Base-by-base conservation (phyloP, 306 rosid genomes). In the Medicago arabica region DNA sequence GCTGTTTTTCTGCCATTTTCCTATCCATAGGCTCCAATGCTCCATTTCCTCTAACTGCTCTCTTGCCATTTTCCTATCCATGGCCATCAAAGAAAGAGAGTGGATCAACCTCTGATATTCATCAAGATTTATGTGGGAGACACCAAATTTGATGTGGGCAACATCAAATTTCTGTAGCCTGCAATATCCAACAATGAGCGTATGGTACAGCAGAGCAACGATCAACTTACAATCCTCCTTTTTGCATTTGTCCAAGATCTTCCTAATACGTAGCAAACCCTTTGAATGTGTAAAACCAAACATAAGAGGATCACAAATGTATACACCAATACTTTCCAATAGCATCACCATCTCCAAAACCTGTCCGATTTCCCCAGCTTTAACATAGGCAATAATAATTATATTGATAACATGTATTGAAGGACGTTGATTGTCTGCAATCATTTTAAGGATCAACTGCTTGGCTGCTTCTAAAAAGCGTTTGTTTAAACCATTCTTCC, bases 311-410 rank as follows among this genome's bases (percentile, higher is more conserved):
- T 55, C 0, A 55, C 14, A 55, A 55, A 11, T 18, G 31, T 19
- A 18, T 9, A 55, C 19, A 55, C 31, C 61, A 18, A 8, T 55
- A 19, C 61, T 54, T 18, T 54, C 61, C 61, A 17, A 54, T 9
- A 18, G 61, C 61, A 54, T 18, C 28, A 54, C 28, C 61, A 54
- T 54, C 61, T 54, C 61, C 31, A 54, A 54, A 54, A 25, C 61
- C 18, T 54, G 61, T 54, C 25, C 25, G 13, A 18, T 55, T 9
- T 55, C 31, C 31, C 31, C 31, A 55, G 31, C 61, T 19, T 18
- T 19, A 4, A 55, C 31, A 55, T 17, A 54, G 61, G 61, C 61
- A 8, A 2, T 3, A 54, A 54, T 54, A 54, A 54, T 8, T 17
- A 18, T 9, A 9, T 8, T 18, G 61, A 54, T n/a, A 54, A 1